Percentiles rank a stretch among this genome's conserved stretches.
Conservation (phyloP, 139 green algal species). For the Diplosphaera chodatii region DNA sequence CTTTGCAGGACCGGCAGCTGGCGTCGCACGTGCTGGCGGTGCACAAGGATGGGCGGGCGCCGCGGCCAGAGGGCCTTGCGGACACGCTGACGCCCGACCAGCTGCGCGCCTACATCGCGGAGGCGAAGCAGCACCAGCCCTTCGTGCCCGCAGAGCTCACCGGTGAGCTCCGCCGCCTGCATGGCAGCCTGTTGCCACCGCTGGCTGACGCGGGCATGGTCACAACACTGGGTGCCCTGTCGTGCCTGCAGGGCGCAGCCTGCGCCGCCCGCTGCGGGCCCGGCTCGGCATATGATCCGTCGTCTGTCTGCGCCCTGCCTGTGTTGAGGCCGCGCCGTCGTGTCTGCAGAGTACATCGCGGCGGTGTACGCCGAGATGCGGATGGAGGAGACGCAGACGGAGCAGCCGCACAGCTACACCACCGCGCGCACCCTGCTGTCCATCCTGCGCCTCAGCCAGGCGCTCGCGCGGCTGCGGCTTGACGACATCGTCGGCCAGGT, state of each 20-base stretch:
- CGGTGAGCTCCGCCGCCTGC: conserved; percentile 17
- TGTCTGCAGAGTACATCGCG: conserved; percentile 72
- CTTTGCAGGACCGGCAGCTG: conserved; percentile 63
- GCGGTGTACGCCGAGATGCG: conserved; percentile 83
- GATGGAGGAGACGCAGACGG: conserved; percentile 33
- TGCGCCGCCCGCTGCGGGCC: no score
- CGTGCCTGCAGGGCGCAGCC: no score
- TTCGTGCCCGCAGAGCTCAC: conserved; percentile 72
- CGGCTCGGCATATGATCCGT: no score
- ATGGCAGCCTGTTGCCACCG: no score
- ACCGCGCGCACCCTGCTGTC: conserved; percentile 94
- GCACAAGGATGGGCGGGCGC: conserved; percentile 53
- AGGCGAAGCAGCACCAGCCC: conserved; percentile 66
- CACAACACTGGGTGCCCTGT: no score
- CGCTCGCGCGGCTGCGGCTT: conserved; percentile 81
- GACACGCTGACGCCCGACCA: conserved; percentile 47
- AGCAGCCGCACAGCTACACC: conserved; percentile 69
- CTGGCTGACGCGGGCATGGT: no score
- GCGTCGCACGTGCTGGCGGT: conserved; percentile 91
- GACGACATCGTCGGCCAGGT: conserved; percentile 46
- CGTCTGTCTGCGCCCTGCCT: no score
- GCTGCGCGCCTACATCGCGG: conserved; percentile 83
- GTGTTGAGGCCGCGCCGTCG: no score
- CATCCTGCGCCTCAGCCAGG: conserved; percentile 87
- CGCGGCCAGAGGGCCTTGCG: conserved; percentile 12